phyloP scores from a whole-genome alignment of 169 alveolate species.

The Sarcocystis neurona region DNA sequence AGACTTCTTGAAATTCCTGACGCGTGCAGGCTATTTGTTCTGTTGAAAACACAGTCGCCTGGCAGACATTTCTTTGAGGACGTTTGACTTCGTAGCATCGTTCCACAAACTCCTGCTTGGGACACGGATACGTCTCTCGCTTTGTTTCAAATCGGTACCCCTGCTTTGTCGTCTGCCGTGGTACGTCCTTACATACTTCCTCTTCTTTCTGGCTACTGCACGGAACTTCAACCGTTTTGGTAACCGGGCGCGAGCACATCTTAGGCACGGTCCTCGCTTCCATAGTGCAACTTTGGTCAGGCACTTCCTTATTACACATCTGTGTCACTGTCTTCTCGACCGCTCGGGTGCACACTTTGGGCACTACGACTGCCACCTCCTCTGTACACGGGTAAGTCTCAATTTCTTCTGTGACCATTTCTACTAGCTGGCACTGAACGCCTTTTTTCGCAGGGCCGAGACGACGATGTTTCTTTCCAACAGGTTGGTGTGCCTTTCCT shows the following conservation, averaged over 20 bases:
- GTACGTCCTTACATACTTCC: slow-evolving; percentile 43
- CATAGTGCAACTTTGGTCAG: slow-evolving; percentile 57
- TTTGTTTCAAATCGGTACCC: slow-evolving; percentile 40
- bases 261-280: slow-evolving; percentile 45
- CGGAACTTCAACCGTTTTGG: slow-evolving; percentile 55
- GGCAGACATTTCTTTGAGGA: slow-evolving; percentile 46
- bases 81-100: slow-evolving; percentile 55
- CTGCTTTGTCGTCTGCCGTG: not conserved
- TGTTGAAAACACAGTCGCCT: slow-evolving; percentile 44
- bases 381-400: slow-evolving; percentile 64
- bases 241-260: slow-evolving; percentile 44
- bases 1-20: slow-evolving; percentile 57
- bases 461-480: slow-evolving; percentile 43
- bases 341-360: slow-evolving; percentile 58
- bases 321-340: slow-evolving; percentile 31
- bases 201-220: slow-evolving; percentile 44
- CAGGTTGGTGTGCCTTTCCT: not conserved
- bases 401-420: slow-evolving; percentile 62
- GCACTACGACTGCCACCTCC: slow-evolving; percentile 58
- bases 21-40: slow-evolving; percentile 46
- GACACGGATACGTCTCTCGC: slow-evolving; percentile 37
- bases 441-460: slow-evolving; percentile 60
- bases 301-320: slow-evolving; percentile 55
- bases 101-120: slow-evolving; percentile 60
- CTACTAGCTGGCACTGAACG: slow-evolving; percentile 38